Evolutionary conservation across 495 filamentous ascomycete genomes (phyloP), one percentile per base, ranked within the genome.

Genomic region (Talaromyces adpressus): DNA sequence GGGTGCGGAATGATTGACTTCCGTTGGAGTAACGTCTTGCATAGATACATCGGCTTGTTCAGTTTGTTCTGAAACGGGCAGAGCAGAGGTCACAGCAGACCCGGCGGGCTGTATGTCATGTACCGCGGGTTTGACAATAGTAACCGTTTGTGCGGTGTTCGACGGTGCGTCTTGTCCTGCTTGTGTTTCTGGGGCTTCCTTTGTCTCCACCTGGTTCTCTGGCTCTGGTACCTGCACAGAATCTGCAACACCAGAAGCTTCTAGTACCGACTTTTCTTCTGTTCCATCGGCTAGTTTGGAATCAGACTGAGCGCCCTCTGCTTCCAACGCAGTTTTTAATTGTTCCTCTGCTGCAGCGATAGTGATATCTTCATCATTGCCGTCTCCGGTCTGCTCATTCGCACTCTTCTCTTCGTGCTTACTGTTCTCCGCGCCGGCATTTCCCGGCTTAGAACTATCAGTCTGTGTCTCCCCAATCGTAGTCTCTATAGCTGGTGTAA

Each of bases 1-100:
- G 49, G 54, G 30, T 39, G 56, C 9, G 20, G 23, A n/a, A 57
- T 49, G 49, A 29, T 71, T 65, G 1, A 68, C 45, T 12, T 69
- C 65, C 62, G 65, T 69, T 20, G 51, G 30, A 45, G 54, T 34
- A 20, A 36, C 30, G 4, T 29, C 14, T 32, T 62, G 52, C n/a
- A 34, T 20, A n/a, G 61, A 6, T 25, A 59, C n/a, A 51, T 58
- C 52, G 53, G 59, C 9, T 14, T 14, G 32, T n/a, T 62, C n/a
- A 9, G 61, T 39, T 60, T 63, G 52, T 47, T 52, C 57, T 20
- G 9, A 18, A 18, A 63, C 14, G 23, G 61, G 51, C 2, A 51
- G 32, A 18, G 61, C 23, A 39, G 34, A 20, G 22, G 63, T 61
- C 62, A 63, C 18, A 6, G 29, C 45, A 18, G 58, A 18, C 22